Base-by-base conservation (phyloP, 208 protist genomes). In the Crithidia expoeki region DNA sequence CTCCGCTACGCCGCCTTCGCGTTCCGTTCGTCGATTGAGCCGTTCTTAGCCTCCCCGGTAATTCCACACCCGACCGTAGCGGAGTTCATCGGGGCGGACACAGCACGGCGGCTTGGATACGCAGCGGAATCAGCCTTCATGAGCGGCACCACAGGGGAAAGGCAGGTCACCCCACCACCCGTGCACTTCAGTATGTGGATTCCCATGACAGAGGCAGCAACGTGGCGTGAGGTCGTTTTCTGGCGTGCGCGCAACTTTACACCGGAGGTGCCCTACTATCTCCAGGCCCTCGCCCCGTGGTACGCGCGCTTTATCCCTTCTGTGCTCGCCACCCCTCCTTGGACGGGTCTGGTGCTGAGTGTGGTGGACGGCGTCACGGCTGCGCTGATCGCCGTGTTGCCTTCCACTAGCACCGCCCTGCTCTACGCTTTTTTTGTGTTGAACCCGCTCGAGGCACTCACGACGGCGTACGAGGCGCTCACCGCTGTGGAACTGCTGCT, bases 181-280 rank as follows among this genome's bases (percentile, higher is more conserved):
- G 36, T 77, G 38, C 72, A 77, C 51, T 77, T 77, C 34, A 77
- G 72, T 50, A 66, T 77, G 72, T 77, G 56, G 36, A 77, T 77
- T 32, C 44, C 72, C 7, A 44, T 49, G 59, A 72, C 74, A 10
- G 84, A 69, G 25, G 76, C 84, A 17, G 75, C 83, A 36, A 81
- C 72, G 64, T 94, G 89, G 87, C 83, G 83, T 16, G 86, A 92
- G 51, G 60, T 79, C 25, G 69, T 91, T 16, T 91, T 82, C 61
- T 90, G 80, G 81, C 81, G 81, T 42, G 70, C 79, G n/a, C 51
- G 42, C 28, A 60, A 86, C 49, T 75, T 76, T 40, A 16, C 51
- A 12, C 38, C 36, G 11, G 57, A 28, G 52, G 21, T 79, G 44
- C 84, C 88, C 19, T 59, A 71, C 33, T 83, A 88, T 59, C 72